Conservation (phyloP, 2,329 filamentous ascomycete genomes). For the Penicillium sp. region DNA sequence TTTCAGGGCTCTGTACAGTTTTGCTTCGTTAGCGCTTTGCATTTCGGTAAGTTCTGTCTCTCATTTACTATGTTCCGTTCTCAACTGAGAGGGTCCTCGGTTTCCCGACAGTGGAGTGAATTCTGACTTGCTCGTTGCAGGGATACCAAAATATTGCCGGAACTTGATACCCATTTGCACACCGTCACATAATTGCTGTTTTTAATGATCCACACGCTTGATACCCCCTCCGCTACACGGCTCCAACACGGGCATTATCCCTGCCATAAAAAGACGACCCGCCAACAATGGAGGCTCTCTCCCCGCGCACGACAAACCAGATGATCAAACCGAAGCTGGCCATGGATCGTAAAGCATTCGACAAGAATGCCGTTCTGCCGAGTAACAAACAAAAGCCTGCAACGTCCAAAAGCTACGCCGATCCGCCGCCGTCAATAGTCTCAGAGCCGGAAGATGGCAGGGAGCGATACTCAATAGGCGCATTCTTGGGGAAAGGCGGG, state of each 20-base stretch:
- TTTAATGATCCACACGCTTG: constrained; percentile 17
- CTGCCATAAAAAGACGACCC: constrained; percentile 2
- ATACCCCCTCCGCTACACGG: constrained; percentile 4
- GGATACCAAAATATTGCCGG: constrained; percentile 27
- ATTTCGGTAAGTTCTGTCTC: constrained; percentile 18
- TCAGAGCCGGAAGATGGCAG: constrained; percentile 45
- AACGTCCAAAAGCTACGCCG: constrained; percentile 44
- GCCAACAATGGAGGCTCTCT: constrained; percentile 47
- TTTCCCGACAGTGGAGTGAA: constrained; percentile 18
- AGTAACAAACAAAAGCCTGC: constrained; percentile 29
- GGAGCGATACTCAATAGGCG: constrained; percentile 47
- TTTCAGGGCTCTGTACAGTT: constrained; percentile 26
- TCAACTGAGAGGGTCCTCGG: constrained; percentile 10
- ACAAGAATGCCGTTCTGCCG: constrained; percentile 34
- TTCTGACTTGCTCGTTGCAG: constrained; percentile 21
- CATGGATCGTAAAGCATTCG: constrained; percentile 39
- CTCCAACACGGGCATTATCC: constrained; percentile 2
- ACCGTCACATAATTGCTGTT: constrained; percentile 9
- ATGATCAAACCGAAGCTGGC: constrained; percentile 42
- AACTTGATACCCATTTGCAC: constrained; percentile 25
- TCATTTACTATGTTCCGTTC: constrained; percentile 6
- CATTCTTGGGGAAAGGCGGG: constrained; percentile 49
- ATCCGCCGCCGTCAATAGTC: constrained; percentile 45
- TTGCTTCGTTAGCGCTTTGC: constrained; percentile 28
- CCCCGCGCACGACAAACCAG: constrained; percentile 49